Evolutionary conservation across 2,329 filamentous ascomycete species (phyloP).

Genomic region (Bimuria novae-zelandiae): DNA sequence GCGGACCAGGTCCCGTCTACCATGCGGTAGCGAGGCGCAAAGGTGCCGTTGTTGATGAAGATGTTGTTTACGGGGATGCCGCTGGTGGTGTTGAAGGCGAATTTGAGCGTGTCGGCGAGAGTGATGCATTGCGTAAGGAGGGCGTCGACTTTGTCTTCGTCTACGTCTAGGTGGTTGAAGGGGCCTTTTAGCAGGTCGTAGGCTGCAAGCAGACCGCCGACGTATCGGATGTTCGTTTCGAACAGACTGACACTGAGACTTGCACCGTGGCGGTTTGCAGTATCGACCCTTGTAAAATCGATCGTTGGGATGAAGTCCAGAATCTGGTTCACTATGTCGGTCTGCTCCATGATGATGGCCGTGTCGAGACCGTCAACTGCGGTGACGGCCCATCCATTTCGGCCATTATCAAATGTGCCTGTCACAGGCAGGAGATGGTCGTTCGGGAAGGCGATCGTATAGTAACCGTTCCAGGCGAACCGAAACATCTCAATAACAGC

Average conservation of each 20-base stretch:
- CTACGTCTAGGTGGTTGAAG: slow-evolving; percentile 53
- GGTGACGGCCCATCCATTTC: slow-evolving; percentile 53
- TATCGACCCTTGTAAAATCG: slow-evolving; percentile 53
- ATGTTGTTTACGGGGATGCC: slow-evolving; percentile 73
- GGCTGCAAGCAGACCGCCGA: slow-evolving; percentile 31
- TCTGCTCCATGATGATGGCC: slow-evolving; percentile 62
- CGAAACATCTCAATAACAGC: slow-evolving; percentile 34
- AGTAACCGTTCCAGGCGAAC: slow-evolving; percentile 43
- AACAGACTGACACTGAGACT: slow-evolving; percentile 43
- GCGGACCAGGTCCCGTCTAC: slow-evolving; percentile 54
- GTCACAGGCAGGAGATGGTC: slow-evolving; percentile 37
- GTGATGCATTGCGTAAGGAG: slow-evolving; percentile 67
- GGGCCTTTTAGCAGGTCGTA: slow-evolving; percentile 62
- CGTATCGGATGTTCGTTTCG: slow-evolving; percentile 37
- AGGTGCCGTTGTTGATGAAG: slow-evolving; percentile 59
- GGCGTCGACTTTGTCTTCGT: slow-evolving; percentile 54
- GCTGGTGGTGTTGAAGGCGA: slow-evolving; percentile 73
- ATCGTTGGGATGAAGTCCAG: slow-evolving; percentile 56
- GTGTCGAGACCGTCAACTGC: slow-evolving; percentile 62
- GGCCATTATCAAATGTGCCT: slow-evolving; percentile 28
- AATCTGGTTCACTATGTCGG: slow-evolving; percentile 60
- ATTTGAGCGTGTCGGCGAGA: slow-evolving; percentile 71
- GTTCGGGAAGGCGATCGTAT: slow-evolving; percentile 37
- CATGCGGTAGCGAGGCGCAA: slow-evolving; percentile 47
- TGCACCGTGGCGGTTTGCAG: slow-evolving; percentile 5